Percentiles rank a stretch among this genome's conserved stretches.
Conservation (phyloP, 2,329 filamentous ascomycete genomes). For the Elsinoe arachidis region DNA sequence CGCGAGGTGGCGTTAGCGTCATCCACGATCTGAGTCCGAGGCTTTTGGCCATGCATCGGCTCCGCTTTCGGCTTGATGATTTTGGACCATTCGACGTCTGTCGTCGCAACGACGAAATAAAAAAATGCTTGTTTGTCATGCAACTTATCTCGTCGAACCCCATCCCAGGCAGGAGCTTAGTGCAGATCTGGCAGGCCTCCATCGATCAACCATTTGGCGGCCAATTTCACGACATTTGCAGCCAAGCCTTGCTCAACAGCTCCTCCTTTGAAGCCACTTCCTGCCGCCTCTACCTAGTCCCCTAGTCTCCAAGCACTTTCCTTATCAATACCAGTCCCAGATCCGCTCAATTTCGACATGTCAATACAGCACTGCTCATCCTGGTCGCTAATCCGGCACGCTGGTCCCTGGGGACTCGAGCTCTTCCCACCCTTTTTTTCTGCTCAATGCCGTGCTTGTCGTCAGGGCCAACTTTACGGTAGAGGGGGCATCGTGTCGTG, state of each 20-base stretch:
- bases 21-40: not conserved
- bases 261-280: no score
- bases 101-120: not conserved
- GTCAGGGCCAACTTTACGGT: not conserved
- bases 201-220: not conserved
- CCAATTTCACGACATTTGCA: not conserved
- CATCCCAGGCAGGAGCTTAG: not conserved
- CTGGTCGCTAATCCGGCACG: conserved; percentile 1
- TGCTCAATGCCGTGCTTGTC: not conserved
- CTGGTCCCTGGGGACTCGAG: not conserved
- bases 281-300: no score
- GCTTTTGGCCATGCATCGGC: not conserved
- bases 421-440: no score
- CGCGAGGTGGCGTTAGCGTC: not conserved
- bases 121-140: not conserved
- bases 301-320: conserved; percentile 5
- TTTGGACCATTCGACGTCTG: not conserved
- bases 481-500: not conserved
- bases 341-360: not conserved
- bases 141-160: not conserved
- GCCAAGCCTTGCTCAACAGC: no score
- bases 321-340: conserved; percentile 9
- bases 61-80: not conserved
- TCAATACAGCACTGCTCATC: not conserved
- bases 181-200: not conserved